Evolutionary conservation across 768 basidiomycete genomes (phyloP).

Genomic region (Termitomyces titanicus): DNA sequence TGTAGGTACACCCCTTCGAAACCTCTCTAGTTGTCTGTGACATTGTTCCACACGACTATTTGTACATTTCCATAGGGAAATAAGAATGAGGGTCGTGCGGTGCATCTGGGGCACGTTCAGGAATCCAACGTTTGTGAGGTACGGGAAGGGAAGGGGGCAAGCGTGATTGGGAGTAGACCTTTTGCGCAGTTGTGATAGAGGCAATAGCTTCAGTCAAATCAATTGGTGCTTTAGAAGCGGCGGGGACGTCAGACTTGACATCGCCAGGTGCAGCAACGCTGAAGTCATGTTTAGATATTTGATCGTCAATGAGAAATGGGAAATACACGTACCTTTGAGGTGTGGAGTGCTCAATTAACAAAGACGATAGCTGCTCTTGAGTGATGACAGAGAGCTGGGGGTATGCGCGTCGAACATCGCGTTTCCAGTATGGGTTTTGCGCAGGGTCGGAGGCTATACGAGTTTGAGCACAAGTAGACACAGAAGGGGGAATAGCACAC

Average conservation of each 20-base stretch:
- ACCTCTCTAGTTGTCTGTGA: no score
- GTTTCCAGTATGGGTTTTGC: constrained; percentile 94
- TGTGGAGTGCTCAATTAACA: constrained; percentile 79
- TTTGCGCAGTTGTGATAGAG: constrained; percentile 51
- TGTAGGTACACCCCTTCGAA: neutral
- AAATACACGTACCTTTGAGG: constrained; percentile 52
- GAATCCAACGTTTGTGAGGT: constrained; percentile 70
- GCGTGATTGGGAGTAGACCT: constrained; percentile 56
- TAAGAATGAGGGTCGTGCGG: constrained; percentile 81
- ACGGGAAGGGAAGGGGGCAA: constrained; percentile 76
- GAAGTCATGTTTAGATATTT: neutral
- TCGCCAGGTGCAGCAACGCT: constrained; percentile 56
- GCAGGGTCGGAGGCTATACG: constrained; percentile 70
- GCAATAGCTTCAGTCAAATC: constrained; percentile 74
- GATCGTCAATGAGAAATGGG: neutral
- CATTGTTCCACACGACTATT: constrained; percentile 23
- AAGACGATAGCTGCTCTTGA: constrained; percentile 73
- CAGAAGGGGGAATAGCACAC: constrained; percentile 28
- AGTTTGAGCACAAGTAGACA: neutral
- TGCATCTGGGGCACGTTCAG: constrained; percentile 67
- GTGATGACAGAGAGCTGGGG: constrained; percentile 90
- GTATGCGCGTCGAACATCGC: constrained; percentile 88
- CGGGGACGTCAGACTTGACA: constrained; percentile 42
- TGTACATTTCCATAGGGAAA: constrained; percentile 79
- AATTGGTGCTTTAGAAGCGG: constrained; percentile 37